Percentiles rank a stretch among this genome's conserved stretches.
Conservation (phyloP, 73 alveolate species). For the Paramecium sonneborni region DNA sequence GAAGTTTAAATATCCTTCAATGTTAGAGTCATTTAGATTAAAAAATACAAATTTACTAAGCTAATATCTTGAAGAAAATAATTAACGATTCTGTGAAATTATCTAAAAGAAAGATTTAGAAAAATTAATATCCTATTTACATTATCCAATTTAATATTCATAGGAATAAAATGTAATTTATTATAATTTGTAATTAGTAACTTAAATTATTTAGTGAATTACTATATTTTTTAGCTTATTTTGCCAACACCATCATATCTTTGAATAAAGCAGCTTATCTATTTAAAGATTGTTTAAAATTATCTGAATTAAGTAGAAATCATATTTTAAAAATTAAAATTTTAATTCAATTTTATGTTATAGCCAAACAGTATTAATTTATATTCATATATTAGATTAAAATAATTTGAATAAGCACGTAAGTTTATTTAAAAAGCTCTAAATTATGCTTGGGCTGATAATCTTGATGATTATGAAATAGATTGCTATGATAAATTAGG, state of each 20-base stretch:
- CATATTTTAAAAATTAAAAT: background rate
- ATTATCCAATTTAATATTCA: background rate
- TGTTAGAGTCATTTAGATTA: background rate
- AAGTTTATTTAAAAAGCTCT: background rate
- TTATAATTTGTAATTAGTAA: background rate
- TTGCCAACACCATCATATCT: background rate
- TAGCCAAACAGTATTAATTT: background rate
- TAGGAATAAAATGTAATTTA: background rate
- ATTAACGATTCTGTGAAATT: background rate
- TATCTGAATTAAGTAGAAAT: slow-evolving; percentile 27
- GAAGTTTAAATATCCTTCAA: slow-evolving; percentile 42
- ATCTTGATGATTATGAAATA: slow-evolving; percentile 21
- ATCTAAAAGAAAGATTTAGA: slow-evolving; percentile 24
- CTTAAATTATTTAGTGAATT: background rate
- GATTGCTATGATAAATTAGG: slow-evolving; percentile 38
- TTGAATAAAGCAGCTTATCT: slow-evolving; percentile 19
- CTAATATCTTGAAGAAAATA: background rate
- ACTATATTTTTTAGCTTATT: background rate
- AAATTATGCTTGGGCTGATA: slow-evolving; percentile 11
- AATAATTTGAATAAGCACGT: background rate
- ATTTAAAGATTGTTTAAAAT: background rate
- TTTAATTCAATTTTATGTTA: background rate
- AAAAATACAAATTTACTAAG: background rate
- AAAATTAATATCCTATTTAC: background rate
- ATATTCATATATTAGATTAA: background rate